phyloP scores from a whole-genome alignment of 2,329 filamentous ascomycete genomes.

The Xylariaceae sp. region DNA sequence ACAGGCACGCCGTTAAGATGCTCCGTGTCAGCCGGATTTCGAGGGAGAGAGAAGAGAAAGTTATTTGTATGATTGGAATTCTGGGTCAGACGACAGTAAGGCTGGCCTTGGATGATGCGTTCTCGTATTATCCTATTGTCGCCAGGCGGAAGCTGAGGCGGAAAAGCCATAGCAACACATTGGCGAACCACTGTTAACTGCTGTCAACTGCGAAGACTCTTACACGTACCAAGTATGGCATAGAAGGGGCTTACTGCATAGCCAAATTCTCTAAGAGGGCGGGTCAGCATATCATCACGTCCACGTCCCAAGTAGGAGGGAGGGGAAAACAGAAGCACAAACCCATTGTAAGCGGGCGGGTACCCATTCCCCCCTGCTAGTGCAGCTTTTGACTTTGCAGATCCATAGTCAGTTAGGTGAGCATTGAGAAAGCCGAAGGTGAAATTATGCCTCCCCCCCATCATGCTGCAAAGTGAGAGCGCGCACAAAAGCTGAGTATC shows the following conservation, averaged over 20 bases:
- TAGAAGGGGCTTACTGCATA: conserved; percentile 34
- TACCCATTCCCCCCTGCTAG: not conserved
- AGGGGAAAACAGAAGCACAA: not conserved
- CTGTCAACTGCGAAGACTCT: not conserved
- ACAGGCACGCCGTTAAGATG: conserved; percentile 7
- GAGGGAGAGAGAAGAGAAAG: conserved; percentile 1
- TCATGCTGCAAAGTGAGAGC: too few species aligned
- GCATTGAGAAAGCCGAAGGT: not conserved
- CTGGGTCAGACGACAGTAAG: conserved; percentile 3
- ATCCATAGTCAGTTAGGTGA: too few species aligned
- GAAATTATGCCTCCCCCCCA: too few species aligned
- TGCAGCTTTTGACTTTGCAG: too few species aligned
- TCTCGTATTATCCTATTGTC: conserved; percentile 2
- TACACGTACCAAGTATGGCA: not conserved
- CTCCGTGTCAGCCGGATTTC: not conserved
- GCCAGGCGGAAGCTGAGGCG: conserved; percentile 1
- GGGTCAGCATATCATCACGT: too few species aligned
- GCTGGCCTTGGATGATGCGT: not conserved
- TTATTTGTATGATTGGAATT: conserved; percentile 10
- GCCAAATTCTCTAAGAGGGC: conserved; percentile 11
- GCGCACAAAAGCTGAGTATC: not conserved
- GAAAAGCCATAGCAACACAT: conserved; percentile 15
- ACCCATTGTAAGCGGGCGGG: conserved; percentile 17
- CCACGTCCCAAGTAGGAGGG: too few species aligned
- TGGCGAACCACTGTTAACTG: conserved; percentile 11